A percentile compares a stretch with the other conserved stretches of the same genome.
phyloP scores from a whole-genome alignment of 2,329 filamentous ascomycete genomes.

The Capronia coronata region DNA sequence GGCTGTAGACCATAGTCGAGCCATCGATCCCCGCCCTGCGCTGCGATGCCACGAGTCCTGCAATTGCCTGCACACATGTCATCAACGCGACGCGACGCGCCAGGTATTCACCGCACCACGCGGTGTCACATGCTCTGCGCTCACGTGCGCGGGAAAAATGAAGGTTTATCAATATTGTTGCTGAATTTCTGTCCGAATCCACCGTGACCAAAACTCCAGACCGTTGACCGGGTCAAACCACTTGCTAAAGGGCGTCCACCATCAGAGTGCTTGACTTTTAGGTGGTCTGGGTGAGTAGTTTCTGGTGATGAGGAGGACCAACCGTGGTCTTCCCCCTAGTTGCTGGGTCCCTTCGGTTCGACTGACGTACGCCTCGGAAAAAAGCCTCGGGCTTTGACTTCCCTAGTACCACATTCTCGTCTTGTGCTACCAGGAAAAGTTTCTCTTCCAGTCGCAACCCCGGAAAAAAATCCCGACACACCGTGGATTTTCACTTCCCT shows the following conservation, averaged over 20 bases:
- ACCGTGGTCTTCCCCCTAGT: not conserved
- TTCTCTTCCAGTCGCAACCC: not conserved
- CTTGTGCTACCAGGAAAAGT: not conserved
- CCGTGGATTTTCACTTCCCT: not conserved
- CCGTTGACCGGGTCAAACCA: not conserved
- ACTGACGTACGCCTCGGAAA: not conserved
- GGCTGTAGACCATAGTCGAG: no score
- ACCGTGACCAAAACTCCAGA: not conserved
- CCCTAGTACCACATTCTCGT: not conserved
- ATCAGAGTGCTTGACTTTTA: not conserved
- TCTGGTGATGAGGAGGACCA: not conserved
- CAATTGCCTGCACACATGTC: no score
- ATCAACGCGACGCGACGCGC: no score
- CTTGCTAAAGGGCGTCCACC: not conserved
- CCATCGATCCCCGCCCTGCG: no score
- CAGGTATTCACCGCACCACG: not conserved
- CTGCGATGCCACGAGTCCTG: no score
- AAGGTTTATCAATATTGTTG: not conserved
- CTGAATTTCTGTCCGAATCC: not conserved
- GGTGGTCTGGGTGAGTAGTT: not conserved
- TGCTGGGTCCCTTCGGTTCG: not conserved
- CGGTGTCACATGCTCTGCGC: not conserved
- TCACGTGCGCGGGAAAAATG: not conserved
- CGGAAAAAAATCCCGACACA: not conserved
- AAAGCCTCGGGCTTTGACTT: not conserved